These are phyloP conservation scores for Auricularia sp. DNA, from an alignment of 768 basidiomycete genomes.

Conservation along the genomic window DNA sequence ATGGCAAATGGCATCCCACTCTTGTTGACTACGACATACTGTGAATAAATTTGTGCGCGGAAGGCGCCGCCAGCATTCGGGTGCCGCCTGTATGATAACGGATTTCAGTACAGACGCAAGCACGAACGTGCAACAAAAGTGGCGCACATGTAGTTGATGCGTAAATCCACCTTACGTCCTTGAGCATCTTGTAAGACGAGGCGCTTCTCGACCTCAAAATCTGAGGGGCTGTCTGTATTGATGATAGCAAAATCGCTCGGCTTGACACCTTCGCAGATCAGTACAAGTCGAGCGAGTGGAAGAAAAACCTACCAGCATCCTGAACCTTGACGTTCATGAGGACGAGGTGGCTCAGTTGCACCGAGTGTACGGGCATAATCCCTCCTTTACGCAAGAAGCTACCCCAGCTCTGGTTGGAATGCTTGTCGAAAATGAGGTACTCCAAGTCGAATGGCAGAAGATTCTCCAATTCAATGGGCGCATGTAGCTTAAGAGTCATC, in stretches of 20 bases:
- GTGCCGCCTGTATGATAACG: constrained; percentile 41
- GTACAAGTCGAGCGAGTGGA: constrained; percentile 1
- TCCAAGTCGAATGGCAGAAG: constrained; percentile 87
- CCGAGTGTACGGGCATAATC: constrained; percentile 91
- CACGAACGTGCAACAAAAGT: neutral
- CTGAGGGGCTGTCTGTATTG: constrained; percentile 84
- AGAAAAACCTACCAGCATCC: constrained; percentile 59
- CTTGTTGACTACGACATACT: constrained; percentile 88
- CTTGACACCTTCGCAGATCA: constrained; percentile 53
- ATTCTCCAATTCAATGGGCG: constrained; percentile 93
- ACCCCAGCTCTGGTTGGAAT: constrained; percentile 87
- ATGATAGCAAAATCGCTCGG: constrained; percentile 97
- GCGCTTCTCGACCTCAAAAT: constrained; percentile 70
- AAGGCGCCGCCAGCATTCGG: constrained; percentile 90
- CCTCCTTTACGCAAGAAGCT: constrained; percentile 91
- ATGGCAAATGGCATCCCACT: constrained; percentile 71
- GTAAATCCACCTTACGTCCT: constrained; percentile 69
- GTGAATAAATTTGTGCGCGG: constrained; percentile 89
- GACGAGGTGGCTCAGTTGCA: constrained; percentile 82
- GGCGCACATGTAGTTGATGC: constrained; percentile 81
- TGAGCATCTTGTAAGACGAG: constrained; percentile 62
- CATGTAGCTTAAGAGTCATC: constrained; percentile 75
- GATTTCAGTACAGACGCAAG: neutral
- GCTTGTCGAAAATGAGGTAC: constrained; percentile 95
- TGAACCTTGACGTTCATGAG: constrained; percentile 83